Evolutionary conservation across 345 rosid genomes (phyloP).

Genomic region (Psidium guajava): DNA sequence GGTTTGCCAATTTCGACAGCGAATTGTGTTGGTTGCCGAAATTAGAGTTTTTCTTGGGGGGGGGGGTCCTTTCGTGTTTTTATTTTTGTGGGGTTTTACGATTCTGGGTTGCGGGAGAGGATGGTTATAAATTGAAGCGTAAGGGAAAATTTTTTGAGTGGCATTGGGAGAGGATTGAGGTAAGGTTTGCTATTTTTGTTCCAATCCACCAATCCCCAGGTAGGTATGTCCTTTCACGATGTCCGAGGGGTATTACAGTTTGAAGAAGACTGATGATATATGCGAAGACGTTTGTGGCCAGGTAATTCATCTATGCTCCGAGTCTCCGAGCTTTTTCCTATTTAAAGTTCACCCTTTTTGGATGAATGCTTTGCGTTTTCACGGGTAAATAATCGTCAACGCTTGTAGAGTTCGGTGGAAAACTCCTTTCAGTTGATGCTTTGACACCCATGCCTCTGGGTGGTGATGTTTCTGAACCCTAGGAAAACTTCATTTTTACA

Average conservation of each 20-base stretch:
- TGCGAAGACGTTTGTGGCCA: constrained; percentile 78
- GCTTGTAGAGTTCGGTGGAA: neutral
- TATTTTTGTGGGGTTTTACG: neutral
- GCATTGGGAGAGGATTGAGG: neutral
- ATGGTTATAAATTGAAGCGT: neutral
- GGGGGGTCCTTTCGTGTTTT: too few species aligned
- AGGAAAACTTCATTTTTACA: neutral
- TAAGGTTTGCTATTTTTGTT: neutral
- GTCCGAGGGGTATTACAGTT: constrained; percentile 61
- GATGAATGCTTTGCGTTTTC: neutral
- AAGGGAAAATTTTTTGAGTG: neutral
- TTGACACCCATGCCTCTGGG: neutral
- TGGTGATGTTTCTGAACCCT: neutral
- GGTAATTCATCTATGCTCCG: constrained; percentile 19
- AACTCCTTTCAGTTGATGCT: neutral
- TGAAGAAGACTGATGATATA: constrained; percentile 84
- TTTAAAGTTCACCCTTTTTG: neutral
- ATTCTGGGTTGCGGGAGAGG: neutral
- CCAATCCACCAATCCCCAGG: neutral
- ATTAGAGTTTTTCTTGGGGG: neutral
- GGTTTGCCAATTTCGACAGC: constrained; percentile 1
- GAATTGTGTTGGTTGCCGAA: neutral
- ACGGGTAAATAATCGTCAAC: neutral
- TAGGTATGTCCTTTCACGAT: constrained; percentile 18
- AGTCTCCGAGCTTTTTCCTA: neutral